Base-by-base conservation (phyloP, 176 grass and related monocot species). In the Chrysopogon serrulatus region DNA sequence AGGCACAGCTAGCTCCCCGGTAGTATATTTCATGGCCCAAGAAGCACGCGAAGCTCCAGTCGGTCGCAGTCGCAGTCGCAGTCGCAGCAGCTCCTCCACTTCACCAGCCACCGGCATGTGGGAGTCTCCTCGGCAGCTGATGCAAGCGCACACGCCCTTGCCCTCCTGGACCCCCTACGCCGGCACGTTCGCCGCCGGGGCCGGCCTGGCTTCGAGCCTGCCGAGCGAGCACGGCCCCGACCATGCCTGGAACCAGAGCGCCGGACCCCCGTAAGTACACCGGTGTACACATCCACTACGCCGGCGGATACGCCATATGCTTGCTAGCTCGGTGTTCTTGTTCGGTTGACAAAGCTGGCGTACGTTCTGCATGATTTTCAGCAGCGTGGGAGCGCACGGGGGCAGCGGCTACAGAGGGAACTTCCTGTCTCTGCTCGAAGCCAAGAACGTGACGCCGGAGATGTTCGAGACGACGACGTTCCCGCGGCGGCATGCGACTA, bases 211-310 rank as follows among this genome's bases (percentile, higher is more conserved):
- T 39, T 39, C 79, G 68, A 42, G 77, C 78, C 75, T 79, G 86
- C 71, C 31, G 33, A 65, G 80, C 69, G 71, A 66, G 41, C 31
- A 49, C 74, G 82, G 73, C 47, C 10, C 45, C 47, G 18, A 34
- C 73, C 11, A 24, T 23, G 73, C 32, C 33, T 96, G 81, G 91
- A 96, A 76, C 77, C 91, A 89, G 61, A 87, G 70, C 70, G 59
- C 83, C n/a, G n/a, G n/a, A n/a, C n/a, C n/a, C 53, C 31, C 83
- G 94, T 96, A 31, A 96, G 94, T 93, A 82, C 7, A 72, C 24
- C 24, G 2, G 67, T 4, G 2, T 41, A 15, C 19, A 5, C 17
- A 23, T 10, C 10, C 53, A 2, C 2, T 33, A 21, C 49, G 44
- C 15, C 36, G 36, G 42, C 19, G 18, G 6, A 53, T n/a, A 54